Evolutionary conservation across 768 basidiomycete species (phyloP).

Genomic region (Pholiota conissans): DNA sequence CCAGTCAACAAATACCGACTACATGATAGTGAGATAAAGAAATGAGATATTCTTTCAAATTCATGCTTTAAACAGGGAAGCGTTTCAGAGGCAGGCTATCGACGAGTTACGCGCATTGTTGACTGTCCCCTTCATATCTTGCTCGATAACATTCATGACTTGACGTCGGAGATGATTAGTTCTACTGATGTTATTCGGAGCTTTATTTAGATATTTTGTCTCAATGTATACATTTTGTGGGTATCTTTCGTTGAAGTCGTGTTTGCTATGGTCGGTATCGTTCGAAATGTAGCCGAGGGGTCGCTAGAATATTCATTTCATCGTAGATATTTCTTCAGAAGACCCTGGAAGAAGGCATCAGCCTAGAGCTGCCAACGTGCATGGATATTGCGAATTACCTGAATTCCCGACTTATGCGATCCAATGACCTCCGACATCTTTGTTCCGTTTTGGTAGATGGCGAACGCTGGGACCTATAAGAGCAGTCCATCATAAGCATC

Average conservation of each 20-base stretch:
- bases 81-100: no score
- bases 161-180: background rate
- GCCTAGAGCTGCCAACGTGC: background rate
- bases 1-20: background rate
- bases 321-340: background rate
- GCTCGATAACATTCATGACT: background rate
- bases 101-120: no score
- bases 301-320: background rate
- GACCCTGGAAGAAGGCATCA: background rate
- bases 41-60: no score
- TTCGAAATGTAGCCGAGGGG: background rate
- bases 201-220: background rate
- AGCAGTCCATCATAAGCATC: background rate
- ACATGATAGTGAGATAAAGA: background rate
- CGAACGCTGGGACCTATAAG: background rate
- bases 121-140: background rate
- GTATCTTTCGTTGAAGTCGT: background rate
- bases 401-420: background rate
- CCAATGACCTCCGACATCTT: slow-evolving; percentile 1
- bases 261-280: background rate
- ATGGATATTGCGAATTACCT: background rate
- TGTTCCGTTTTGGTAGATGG: background rate
- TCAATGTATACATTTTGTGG: background rate
- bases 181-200: background rate
- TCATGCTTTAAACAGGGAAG: no score